Evolutionary conservation across 495 filamentous ascomycete species (phyloP).

Genomic region (Penicillium bovifimosum): DNA sequence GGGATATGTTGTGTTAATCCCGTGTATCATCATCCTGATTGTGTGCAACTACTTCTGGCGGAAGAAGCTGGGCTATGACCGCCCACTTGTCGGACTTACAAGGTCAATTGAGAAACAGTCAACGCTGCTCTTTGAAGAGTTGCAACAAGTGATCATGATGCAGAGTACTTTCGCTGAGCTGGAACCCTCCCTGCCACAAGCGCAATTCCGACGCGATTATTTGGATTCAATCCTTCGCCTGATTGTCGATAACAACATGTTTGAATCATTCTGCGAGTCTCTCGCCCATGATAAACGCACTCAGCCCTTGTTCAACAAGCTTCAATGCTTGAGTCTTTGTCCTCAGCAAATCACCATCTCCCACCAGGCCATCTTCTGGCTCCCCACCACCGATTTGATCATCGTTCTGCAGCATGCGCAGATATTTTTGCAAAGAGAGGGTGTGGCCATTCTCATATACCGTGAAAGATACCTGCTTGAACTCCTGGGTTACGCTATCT

Average conservation of each 20-base stretch:
- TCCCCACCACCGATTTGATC: neutral
- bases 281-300: slow-evolving; percentile 25
- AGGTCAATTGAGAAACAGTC: slow-evolving; percentile 12
- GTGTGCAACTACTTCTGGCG: slow-evolving; percentile 45
- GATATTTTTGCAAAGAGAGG: slow-evolving; percentile 25
- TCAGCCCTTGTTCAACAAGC: slow-evolving; percentile 3
- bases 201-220: slow-evolving; percentile 16
- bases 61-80: slow-evolving; percentile 40
- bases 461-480: slow-evolving; percentile 44
- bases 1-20: slow-evolving; percentile 46
- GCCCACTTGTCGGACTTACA: slow-evolving; percentile 23
- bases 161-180: slow-evolving; percentile 16
- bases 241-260: slow-evolving; percentile 32
- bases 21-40: slow-evolving; percentile 41
- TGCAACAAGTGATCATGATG: slow-evolving; percentile 28
- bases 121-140: slow-evolving; percentile 21
- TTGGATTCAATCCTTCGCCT: slow-evolving; percentile 31
- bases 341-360: slow-evolving; percentile 20
- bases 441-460: slow-evolving; percentile 27
- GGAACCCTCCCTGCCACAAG: slow-evolving; percentile 5
- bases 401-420: slow-evolving; percentile 25
- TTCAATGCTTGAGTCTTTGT: neutral
- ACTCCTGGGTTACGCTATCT: slow-evolving; percentile 30
- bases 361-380: slow-evolving; percentile 10
- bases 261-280: slow-evolving; percentile 33